Evolutionary conservation across 1,284 basidiomycete genomes (phyloP).

Genomic region (Wolfiporia cocos): DNA sequence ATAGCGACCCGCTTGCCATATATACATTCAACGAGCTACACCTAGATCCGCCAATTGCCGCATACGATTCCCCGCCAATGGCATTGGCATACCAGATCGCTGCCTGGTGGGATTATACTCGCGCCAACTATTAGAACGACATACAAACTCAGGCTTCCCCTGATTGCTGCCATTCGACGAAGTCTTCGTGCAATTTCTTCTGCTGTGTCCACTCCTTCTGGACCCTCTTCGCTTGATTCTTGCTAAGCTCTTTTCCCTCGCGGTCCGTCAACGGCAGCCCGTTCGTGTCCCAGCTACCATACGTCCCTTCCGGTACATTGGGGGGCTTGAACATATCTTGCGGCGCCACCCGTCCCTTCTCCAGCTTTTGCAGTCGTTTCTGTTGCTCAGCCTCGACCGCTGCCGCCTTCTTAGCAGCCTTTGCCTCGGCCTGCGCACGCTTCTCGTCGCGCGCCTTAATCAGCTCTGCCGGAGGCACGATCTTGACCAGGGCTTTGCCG

Average conservation of each 20-base stretch:
- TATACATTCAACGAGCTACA: no score
- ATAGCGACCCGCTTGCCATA: no score
- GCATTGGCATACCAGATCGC: background rate
- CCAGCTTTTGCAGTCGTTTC: slow-evolving; percentile 79
- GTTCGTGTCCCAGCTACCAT: slow-evolving; percentile 76
- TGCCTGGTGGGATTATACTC: background rate
- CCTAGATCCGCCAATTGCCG: no score
- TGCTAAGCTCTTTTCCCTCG: slow-evolving; percentile 82
- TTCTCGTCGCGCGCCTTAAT: slow-evolving; percentile 88
- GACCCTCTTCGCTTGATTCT: slow-evolving; percentile 77
- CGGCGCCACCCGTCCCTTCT: slow-evolving; percentile 78
- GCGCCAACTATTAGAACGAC: slow-evolving; percentile 3
- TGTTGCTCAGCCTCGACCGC: slow-evolving; percentile 66
- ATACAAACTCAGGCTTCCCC: no score
- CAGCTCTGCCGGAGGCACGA: slow-evolving; percentile 82
- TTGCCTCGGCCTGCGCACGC: slow-evolving; percentile 69
- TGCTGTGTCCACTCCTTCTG: slow-evolving; percentile 78
- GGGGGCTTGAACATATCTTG: slow-evolving; percentile 83
- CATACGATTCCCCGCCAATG: background rate
- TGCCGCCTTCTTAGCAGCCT: slow-evolving; percentile 79
- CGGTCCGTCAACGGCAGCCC: slow-evolving; percentile 85
- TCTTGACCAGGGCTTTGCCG: slow-evolving; percentile 92
- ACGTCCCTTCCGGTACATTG: slow-evolving; percentile 62
- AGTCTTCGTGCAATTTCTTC: slow-evolving; percentile 76
- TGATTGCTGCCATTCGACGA: slow-evolving; percentile 52